Percentiles rank a stretch among this genome's conserved stretches.
phyloP scores from a whole-genome alignment of 306 rosid species.

The Quercus suber region DNA sequence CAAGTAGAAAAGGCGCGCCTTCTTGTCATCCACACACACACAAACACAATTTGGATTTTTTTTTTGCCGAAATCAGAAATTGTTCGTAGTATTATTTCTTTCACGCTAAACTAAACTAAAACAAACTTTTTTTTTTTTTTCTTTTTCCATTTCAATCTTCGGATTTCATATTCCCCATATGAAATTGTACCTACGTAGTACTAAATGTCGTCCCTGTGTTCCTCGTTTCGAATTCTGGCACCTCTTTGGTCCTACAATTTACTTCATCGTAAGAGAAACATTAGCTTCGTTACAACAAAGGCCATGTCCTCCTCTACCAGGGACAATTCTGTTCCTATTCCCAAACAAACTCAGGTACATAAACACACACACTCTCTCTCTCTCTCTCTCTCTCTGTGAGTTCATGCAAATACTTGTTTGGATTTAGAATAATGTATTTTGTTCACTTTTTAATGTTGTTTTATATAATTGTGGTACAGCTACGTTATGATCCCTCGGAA shows the following conservation, averaged over 20 bases:
- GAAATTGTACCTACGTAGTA: background rate
- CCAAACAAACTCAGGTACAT: constrained; percentile 43
- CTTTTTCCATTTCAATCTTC: too few relatives aligned
- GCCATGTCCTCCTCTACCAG: constrained; percentile 27
- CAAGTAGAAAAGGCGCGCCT: too few relatives aligned
- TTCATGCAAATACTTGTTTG: background rate
- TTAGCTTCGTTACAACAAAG: constrained; percentile 15
- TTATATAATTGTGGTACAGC: constrained; percentile 35
- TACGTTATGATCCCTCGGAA: constrained; percentile 66
- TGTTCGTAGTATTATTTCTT: too few relatives aligned
- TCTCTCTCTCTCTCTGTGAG: background rate
- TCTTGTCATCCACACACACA: too few relatives aligned
- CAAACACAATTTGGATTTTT: too few relatives aligned
- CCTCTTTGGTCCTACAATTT: constrained; percentile 33
- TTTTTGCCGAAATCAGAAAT: too few relatives aligned
- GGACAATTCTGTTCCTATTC: constrained; percentile 48
- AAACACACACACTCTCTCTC: background rate
- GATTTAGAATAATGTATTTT: background rate
- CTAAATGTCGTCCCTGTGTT: constrained; percentile 36
- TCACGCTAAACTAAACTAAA: too few relatives aligned
- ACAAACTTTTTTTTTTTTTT: too few relatives aligned
- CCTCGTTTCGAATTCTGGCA: constrained; percentile 34
- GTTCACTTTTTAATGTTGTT: background rate
- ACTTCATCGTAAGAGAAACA: constrained; percentile 31
- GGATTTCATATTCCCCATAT: background rate